Evolutionary conservation across 441 rosid genomes (phyloP).

Genomic region (Adansonia madagascariensis): DNA sequence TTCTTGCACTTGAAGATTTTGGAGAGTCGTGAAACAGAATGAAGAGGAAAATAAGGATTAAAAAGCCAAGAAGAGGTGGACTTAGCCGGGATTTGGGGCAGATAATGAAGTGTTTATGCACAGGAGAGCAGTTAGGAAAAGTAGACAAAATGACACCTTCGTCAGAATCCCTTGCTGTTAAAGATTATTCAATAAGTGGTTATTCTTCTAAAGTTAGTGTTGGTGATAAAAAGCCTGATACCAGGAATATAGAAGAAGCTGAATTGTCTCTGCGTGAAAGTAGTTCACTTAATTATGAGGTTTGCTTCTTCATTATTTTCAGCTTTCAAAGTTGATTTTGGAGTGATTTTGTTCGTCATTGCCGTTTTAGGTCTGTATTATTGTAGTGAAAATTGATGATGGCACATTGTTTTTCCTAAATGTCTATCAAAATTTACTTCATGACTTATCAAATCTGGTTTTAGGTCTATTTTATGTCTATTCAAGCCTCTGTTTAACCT

Average conservation of each 20-base stretch:
- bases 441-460: background rate
- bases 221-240: conserved; percentile 50
- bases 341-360: background rate
- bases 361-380: background rate
- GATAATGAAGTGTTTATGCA: conserved; percentile 70
- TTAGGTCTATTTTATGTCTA: background rate
- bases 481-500: conserved; percentile 4
- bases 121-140: conserved; percentile 57
- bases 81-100: conserved; percentile 43
- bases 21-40: conserved; percentile 43
- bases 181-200: conserved; percentile 47
- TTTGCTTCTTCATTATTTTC: conserved; percentile 31
- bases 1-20: conserved; percentile 41
- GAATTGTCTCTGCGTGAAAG: conserved; percentile 84
- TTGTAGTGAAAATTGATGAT: background rate
- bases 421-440: background rate
- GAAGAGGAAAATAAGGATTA: conserved; percentile 49
- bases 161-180: conserved; percentile 51
- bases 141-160: conserved; percentile 51
- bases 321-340: background rate
- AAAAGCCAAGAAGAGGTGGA: conserved; percentile 40
- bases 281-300: conserved; percentile 82
- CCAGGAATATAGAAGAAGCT: conserved; percentile 79
- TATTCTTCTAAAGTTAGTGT: conserved; percentile 56
- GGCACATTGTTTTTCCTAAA: conserved; percentile 11